Evolutionary conservation across 805 yeast genomes (phyloP).

Genomic region (Candida hispaniensis): DNA sequence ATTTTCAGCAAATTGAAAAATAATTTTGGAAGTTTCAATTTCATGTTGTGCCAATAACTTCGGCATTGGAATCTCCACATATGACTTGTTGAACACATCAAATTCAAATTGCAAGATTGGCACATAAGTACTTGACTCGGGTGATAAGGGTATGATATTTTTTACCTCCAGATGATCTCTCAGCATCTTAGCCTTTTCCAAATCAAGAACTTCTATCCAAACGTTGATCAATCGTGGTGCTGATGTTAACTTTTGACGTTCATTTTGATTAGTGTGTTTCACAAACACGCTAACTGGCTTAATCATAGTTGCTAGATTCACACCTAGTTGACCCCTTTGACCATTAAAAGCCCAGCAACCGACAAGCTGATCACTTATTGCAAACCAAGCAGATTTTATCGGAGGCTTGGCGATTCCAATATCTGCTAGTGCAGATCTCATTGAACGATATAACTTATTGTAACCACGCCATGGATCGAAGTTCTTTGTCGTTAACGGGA

Average conservation of each 20-base stretch:
- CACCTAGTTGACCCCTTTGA: conserved; percentile 23
- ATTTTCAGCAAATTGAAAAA: conserved; percentile 24
- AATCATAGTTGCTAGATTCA: conserved; percentile 22
- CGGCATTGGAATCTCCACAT: conserved; percentile 13
- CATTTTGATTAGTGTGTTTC: conserved; percentile 23
- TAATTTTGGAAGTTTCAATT: conserved; percentile 19
- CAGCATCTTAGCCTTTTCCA: conserved; percentile 16
- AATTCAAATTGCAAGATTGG: conserved; percentile 8
- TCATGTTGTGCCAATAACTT: conserved; percentile 22
- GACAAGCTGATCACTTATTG: conserved; percentile 20
- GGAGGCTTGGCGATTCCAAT: conserved; percentile 19
- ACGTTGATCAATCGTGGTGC: conserved; percentile 27
- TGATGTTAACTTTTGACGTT: conserved; percentile 20
- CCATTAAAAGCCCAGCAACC: conserved; percentile 31
- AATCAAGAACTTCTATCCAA: conserved; percentile 25
- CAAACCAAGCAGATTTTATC: conserved; percentile 19
- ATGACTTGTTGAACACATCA: conserved; percentile 1
- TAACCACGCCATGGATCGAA: conserved; percentile 18
- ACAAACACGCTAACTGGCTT: conserved; percentile 22
- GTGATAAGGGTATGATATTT: no score
- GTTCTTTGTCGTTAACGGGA: conserved; percentile 21
- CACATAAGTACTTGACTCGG: no score
- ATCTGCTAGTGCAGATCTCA: conserved; percentile 12
- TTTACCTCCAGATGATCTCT: conserved; percentile 16
- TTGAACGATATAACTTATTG: conserved; percentile 15